Base-by-base conservation (phyloP, 371 early-diverging fungal genomes). In the Enteropsectra breve region DNA sequence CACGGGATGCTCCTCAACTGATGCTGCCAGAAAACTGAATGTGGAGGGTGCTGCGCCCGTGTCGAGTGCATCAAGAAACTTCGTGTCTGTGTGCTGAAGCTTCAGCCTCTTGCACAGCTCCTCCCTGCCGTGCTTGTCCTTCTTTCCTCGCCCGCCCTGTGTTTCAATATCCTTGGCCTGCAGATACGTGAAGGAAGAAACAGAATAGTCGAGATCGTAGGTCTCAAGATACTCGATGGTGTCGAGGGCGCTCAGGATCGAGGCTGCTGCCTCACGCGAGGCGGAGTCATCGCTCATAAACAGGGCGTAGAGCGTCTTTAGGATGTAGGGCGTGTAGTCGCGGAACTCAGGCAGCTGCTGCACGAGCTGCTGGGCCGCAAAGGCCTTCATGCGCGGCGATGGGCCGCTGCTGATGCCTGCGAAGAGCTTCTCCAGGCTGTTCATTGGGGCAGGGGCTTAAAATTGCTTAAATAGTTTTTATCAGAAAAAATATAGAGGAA, bases 401-500 rank as follows among this genome's bases (percentile, higher is more conserved):
- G 59, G 54, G 0, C 70, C 43, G 23, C 59, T 54, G 23, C 54
- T 59, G 34, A 78, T 61, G 18, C 66, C 61, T 38, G 69, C 74
- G 62, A 78, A 76, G 47, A 78, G 62, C 65, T 78, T 78, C 40
- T 74, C 67, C n/a, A 74, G 59, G 33, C 64, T 61, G 64, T 69
- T 69, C 73, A 73, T 63, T 34, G 26, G 15, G 0, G 5, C 29
- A 28, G 34, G 48, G 6, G 15, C 6, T 30, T 54, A 45, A 26
- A 49, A 49, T 49, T 18, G 13, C 23, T 21, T 26, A 49, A 21
- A 21, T 49, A 49, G 13, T 18, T 49, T 21, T 26, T 21, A 21
- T 18, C 23, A 40, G 40, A 40, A 40, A 11, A 40, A 40, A 18
- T 18, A 40, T 40, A 40, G 11, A 11, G 40, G 40, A 49, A 26